These are phyloP conservation scores for Microascus cirrosus DNA, from an alignment of 2,329 filamentous ascomycete genomes.

Conservation along the genomic window DNA sequence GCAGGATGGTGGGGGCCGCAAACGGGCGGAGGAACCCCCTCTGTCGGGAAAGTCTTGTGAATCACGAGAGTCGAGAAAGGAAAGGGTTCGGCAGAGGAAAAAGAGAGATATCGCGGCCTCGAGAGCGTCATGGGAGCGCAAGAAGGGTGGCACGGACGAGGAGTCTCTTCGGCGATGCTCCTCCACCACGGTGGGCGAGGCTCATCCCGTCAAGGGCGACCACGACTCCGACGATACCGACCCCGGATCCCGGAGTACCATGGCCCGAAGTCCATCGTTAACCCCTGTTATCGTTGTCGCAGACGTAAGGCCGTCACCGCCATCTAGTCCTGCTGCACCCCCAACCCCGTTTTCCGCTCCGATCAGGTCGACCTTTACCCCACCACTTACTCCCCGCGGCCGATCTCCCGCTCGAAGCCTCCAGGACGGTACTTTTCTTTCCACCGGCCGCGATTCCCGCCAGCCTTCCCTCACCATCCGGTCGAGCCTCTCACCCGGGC, in stretches of 20 bases:
- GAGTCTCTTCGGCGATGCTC: not conserved
- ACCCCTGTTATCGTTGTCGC: conserved; percentile 27
- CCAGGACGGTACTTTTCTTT: conserved; percentile 17
- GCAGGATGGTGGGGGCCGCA: not conserved
- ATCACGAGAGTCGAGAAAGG: conserved; percentile 9
- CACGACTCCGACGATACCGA: not conserved
- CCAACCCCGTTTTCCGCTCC: conserved; percentile 8
- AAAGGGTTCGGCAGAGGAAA: conserved; percentile 27
- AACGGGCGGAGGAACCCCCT: not conserved
- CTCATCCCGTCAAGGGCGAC: not conserved
- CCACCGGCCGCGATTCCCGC: conserved; percentile 18
- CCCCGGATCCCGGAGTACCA: not conserved
- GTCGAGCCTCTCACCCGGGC: not conserved
- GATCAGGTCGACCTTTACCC: conserved; percentile 12
- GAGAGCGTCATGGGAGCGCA: conserved; percentile 12
- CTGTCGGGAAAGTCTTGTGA: conserved; percentile 4
- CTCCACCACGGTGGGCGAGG: not conserved
- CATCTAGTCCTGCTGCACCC: conserved; percentile 10
- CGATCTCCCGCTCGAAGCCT: conserved; percentile 3
- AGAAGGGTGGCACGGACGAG: conserved; percentile 1
- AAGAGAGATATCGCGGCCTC: conserved; percentile 26
- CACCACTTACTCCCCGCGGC: conserved; percentile 11
- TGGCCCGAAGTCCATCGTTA: conserved; percentile 12
- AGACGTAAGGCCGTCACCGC: conserved; percentile 20
- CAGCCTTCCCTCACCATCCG: not conserved